A percentile compares a stretch with the other conserved stretches of the same genome.
phyloP scores from a whole-genome alignment of 208 protist genomes.

The Strigomonas oncopelti region DNA sequence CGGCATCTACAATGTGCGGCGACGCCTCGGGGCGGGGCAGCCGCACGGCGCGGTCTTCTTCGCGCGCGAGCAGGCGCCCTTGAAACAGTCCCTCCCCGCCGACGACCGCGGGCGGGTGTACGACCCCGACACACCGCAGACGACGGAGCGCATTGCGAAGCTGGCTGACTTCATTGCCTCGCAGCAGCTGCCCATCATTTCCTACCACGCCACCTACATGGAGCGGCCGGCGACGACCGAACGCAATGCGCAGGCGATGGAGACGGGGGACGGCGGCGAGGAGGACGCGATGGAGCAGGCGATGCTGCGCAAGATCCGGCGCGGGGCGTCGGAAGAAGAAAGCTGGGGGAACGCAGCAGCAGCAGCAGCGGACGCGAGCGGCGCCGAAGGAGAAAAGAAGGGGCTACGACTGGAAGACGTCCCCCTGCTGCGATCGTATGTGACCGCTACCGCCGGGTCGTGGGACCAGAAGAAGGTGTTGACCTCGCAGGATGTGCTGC shows the following conservation, averaged over 20 bases:
- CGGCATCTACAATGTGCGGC: slow-evolving; percentile 60
- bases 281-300: background rate
- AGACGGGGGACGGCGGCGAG: background rate
- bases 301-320: slow-evolving; percentile 3
- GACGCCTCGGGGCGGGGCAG: slow-evolving; percentile 22
- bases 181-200: slow-evolving; percentile 29
- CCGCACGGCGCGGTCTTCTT: slow-evolving; percentile 73
- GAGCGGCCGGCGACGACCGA: background rate
- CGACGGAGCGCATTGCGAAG: slow-evolving; percentile 29
- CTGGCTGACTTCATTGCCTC: slow-evolving; percentile 33
- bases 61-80: slow-evolving; percentile 35
- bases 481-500: slow-evolving; percentile 48
- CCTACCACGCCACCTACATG: slow-evolving; percentile 49
- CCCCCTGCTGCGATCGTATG: slow-evolving; percentile 19
- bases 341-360: too few species aligned
- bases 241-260: background rate
- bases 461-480: slow-evolving; percentile 21
- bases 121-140: slow-evolving; percentile 37
- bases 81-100: slow-evolving; percentile 39
- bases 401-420: slow-evolving; percentile 1
- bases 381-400: background rate
- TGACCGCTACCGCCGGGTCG: slow-evolving; percentile 16
- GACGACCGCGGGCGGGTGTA: slow-evolving; percentile 41
- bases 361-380: too few species aligned
- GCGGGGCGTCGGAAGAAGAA: background rate